Percentiles rank a stretch among this genome's conserved stretches.
phyloP scores from a whole-genome alignment of 2,329 filamentous ascomycete genomes.

The Coniochaeta sp. region DNA sequence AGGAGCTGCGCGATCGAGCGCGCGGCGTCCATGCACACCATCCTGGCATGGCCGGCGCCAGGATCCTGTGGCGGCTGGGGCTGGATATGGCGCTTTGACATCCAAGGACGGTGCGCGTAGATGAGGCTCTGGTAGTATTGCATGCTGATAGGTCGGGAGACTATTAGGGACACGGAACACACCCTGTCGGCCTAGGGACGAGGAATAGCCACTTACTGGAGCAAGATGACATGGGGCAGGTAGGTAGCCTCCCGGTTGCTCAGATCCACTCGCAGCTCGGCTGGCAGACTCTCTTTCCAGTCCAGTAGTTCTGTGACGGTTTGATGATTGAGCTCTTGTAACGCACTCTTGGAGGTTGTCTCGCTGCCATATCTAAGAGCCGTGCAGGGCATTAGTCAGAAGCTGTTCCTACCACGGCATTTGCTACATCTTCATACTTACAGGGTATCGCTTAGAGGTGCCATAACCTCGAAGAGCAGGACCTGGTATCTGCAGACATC shows the following conservation, averaged over 20 bases:
- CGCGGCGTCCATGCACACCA: background rate
- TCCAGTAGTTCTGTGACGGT: background rate
- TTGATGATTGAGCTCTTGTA: background rate
- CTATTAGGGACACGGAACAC: background rate
- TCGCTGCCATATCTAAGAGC: background rate
- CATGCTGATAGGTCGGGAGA: slow-evolving; percentile 6
- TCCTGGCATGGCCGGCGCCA: background rate
- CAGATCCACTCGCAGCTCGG: slow-evolving; percentile 19
- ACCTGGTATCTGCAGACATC: slow-evolving; percentile 26
- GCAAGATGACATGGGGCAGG: slow-evolving; percentile 30
- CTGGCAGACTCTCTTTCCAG: background rate
- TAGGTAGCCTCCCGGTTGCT: slow-evolving; percentile 19
- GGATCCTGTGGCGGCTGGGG: slow-evolving; percentile 26
- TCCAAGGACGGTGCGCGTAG: slow-evolving; percentile 26
- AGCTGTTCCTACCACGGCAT: slow-evolving; percentile 22
- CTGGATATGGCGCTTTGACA: slow-evolving; percentile 34
- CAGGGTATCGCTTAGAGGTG: slow-evolving; percentile 32
- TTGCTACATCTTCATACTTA: slow-evolving; percentile 11
- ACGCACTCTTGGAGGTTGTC: background rate
- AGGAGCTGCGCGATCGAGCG: slow-evolving; percentile 28
- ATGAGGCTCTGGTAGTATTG: slow-evolving; percentile 12
- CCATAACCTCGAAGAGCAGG: slow-evolving; percentile 33
- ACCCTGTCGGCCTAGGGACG: background rate
- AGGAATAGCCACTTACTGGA: slow-evolving; percentile 22
- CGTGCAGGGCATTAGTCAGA: background rate